Conservation (phyloP, 208 protist genomes). For the Leptomonas seymouri region DNA sequence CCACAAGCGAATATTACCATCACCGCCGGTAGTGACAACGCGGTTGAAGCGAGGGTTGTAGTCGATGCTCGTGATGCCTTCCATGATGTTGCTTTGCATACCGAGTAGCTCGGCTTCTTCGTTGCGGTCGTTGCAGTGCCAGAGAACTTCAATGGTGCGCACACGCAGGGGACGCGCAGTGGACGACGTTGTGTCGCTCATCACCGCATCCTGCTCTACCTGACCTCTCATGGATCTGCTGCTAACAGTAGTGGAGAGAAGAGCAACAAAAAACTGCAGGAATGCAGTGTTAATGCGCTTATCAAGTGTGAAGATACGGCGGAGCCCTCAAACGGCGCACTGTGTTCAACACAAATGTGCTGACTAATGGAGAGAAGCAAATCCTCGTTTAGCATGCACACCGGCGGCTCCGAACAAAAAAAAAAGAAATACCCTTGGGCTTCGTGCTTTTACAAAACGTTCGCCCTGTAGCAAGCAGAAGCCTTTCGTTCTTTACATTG, state of each 20-base stretch:
- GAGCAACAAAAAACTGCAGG: background rate
- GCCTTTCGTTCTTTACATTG: no score
- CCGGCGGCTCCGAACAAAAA: no score
- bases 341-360: no score
- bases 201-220: background rate
- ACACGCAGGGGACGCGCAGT: conserved; percentile 45
- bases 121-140: conserved; percentile 81
- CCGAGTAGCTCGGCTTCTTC: conserved; percentile 79
- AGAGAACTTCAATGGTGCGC: conserved; percentile 84
- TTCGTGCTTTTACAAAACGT: no score
- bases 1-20: conserved; percentile 80
- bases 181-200: background rate
- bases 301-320: no score
- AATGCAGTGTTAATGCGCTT: background rate
- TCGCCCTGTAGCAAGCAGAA: no score
- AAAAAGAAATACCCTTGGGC: no score
- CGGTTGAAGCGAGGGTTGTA: conserved; percentile 55
- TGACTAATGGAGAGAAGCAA: no score
- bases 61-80: conserved; percentile 86
- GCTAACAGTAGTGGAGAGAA: background rate
- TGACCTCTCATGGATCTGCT: background rate
- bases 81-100: conserved; percentile 64
- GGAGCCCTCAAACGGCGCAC: no score
- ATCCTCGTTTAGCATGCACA: no score
- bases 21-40: conserved; percentile 82